Percentiles rank a stretch among this genome's conserved stretches.
Evolutionary conservation across 1,139 yeast species (phyloP).

Genomic region (Suhomyces anneliseae): DNA sequence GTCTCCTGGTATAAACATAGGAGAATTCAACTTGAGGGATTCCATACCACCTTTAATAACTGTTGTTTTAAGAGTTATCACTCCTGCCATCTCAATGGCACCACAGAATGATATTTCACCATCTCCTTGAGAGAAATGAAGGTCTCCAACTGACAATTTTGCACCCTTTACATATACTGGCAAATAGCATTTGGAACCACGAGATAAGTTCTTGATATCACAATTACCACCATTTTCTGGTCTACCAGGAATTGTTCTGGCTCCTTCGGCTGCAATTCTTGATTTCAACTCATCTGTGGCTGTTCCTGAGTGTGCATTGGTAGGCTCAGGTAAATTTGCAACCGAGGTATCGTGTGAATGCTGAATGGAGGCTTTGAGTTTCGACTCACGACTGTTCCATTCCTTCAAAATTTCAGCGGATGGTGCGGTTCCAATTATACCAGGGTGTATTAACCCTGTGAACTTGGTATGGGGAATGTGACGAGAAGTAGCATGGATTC

Average conservation of each 20-base stretch:
- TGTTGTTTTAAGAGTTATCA: constrained; percentile 39
- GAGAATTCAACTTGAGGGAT: constrained; percentile 40
- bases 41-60: constrained; percentile 44
- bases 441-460: constrained; percentile 47
- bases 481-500: constrained; percentile 47
- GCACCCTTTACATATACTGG: constrained; percentile 51
- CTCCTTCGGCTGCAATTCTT: constrained; percentile 40
- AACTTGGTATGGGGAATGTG: constrained; percentile 50
- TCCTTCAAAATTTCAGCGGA: constrained; percentile 38
- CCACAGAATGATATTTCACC: constrained; percentile 56
- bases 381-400: constrained; percentile 45
- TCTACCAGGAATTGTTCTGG: constrained; percentile 52
- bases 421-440: constrained; percentile 52
- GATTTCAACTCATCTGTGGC: constrained; percentile 28
- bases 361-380: constrained; percentile 30
- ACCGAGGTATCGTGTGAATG: constrained; percentile 33
- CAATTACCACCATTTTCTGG: constrained; percentile 57
- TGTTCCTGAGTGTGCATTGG: constrained; percentile 40
- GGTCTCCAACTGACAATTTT: constrained; percentile 47
- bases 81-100: constrained; percentile 54
- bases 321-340: constrained; percentile 41
- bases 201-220: constrained; percentile 48
- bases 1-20: constrained; percentile 51
- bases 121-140: constrained; percentile 53
- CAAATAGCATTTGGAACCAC: constrained; percentile 49